phyloP scores from a whole-genome alignment of 2,329 filamentous ascomycete genomes.

The Domatiomyces catenatus region DNA sequence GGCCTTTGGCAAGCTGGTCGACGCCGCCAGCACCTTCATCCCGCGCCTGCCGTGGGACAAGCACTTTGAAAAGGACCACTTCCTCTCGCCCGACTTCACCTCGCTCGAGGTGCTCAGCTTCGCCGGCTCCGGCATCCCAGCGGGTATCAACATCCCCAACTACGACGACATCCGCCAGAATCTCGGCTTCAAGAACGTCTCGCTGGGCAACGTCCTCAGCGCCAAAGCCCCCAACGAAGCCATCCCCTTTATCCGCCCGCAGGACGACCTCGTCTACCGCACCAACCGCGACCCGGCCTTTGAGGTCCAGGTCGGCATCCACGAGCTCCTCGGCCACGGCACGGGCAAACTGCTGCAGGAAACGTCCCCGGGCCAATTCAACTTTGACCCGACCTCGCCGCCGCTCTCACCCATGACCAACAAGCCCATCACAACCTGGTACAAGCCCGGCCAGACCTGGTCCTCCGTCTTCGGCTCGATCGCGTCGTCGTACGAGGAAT shows the following conservation, averaged over 20 bases:
- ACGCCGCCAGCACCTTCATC: conserved; percentile 66
- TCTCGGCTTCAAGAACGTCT: conserved; percentile 55
- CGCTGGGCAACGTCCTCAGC: conserved; percentile 78
- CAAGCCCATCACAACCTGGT: conserved; percentile 70
- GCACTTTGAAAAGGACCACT: conserved; percentile 92
- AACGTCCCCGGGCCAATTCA: conserved; percentile 63
- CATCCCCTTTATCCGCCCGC: conserved; percentile 71
- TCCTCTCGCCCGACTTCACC: conserved; percentile 89
- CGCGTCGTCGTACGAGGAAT: conserved; percentile 84
- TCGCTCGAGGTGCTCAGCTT: conserved; percentile 85
- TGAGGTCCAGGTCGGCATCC: conserved; percentile 88
- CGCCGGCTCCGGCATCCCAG: conserved; percentile 46
- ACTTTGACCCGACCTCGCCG: conserved; percentile 72
- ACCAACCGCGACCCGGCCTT: conserved; percentile 77
- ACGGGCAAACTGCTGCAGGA: conserved; percentile 91
- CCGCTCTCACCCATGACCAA: conserved; percentile 65
- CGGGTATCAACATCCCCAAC: conserved; percentile 42
- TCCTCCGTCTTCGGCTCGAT: conserved; percentile 78
- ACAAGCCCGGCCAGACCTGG: conserved; percentile 93
- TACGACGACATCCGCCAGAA: conserved; percentile 46
- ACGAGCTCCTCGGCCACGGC: conserved; percentile 77
- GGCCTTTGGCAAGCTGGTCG: conserved; percentile 73
- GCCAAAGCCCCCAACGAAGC: conserved; percentile 87
- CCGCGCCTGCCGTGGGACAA: conserved; percentile 75
- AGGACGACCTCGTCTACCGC: conserved; percentile 62